Base-by-base conservation (phyloP, 2,329 filamentous ascomycete genomes). In the Pseudomassariella vexata region DNA sequence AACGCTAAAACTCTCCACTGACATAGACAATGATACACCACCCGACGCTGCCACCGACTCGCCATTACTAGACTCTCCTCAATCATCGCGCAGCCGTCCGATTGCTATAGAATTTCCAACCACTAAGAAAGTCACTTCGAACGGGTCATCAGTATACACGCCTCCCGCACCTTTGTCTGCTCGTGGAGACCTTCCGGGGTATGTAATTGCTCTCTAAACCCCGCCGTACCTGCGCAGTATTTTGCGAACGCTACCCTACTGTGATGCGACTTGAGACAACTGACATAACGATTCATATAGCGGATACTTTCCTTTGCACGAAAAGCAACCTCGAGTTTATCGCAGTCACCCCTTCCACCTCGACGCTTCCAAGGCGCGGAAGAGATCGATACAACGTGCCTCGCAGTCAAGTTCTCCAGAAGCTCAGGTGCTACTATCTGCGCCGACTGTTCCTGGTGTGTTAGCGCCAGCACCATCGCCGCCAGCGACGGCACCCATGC, bases 261-360 rank as follows among this genome's bases (percentile, higher is more conserved):
- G 8, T 23, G 8, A 23, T 23, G 8, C 8, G 29, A 18, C 24
- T 31, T 18, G 20, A 23, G 29, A 20, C 28, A 29, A 21, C n/a
- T n/a, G n/a, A n/a, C n/a, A n/a, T n/a, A n/a, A n/a, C n/a, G n/a
- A n/a, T n/a, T n/a, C 15, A 10, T 24, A 21, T 42, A 79, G 75
- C 50, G 74, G 68, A 18, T 79, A 79, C 45, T 79, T 79, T 43
- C 73, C 74, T 12, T 53, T 70, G 19, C 73, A 78, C 53, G 74
- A 78, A 51, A 70, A 78, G 31, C 65, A 69, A 24, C 56, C 51
- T 30, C 60, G 65, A 32, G 49, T 72, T 12, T 64, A 66, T 37
- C 64, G 61, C 27, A 60, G 68, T 34, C 71, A 76, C 40, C 70
- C 70, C 2, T 76, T 76, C 43, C 59, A 66, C 17, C 45, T 57